A percentile compares a stretch with the other conserved stretches of the same genome.
Conservation (phyloP, 148 eudicot genomes). For the Drosera capensis region DNA sequence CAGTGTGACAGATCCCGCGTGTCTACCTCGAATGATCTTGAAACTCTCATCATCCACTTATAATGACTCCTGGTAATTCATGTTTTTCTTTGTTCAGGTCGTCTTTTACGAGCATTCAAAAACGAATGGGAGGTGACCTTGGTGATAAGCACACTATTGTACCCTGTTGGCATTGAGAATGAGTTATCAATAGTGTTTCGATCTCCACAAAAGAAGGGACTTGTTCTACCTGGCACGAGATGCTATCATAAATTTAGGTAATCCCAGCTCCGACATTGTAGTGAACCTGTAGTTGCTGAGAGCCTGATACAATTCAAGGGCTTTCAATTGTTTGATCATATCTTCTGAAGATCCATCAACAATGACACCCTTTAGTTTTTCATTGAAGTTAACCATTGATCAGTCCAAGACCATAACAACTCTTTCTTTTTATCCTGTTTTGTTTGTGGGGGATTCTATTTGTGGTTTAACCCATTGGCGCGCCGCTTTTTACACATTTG, state of each 20-base stretch:
- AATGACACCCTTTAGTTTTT: no score
- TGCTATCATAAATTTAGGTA: constrained; percentile 42
- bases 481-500: neutral
- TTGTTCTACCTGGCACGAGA: constrained; percentile 36
- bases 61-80: no score
- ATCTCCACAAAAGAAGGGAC: constrained; percentile 32
- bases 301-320: neutral
- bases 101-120: constrained; percentile 76
- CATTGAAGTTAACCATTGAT: no score
- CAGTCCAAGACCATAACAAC: no score
- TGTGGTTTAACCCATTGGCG: neutral
- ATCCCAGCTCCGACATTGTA: neutral
- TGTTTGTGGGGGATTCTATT: no score
- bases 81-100: constrained; percentile 25
- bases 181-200: constrained; percentile 19
- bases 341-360: no score
- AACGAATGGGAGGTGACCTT: constrained; percentile 77
- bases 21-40: no score
- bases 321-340: neutral
- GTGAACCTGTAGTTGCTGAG: neutral
- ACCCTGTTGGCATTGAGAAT: constrained; percentile 17
- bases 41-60: no score
- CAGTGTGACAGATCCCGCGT: no score
- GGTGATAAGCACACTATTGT: constrained; percentile 41
- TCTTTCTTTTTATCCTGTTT: no score